phyloP scores from a whole-genome alignment of 129 eudicot species.

The Deinandra increscens region DNA sequence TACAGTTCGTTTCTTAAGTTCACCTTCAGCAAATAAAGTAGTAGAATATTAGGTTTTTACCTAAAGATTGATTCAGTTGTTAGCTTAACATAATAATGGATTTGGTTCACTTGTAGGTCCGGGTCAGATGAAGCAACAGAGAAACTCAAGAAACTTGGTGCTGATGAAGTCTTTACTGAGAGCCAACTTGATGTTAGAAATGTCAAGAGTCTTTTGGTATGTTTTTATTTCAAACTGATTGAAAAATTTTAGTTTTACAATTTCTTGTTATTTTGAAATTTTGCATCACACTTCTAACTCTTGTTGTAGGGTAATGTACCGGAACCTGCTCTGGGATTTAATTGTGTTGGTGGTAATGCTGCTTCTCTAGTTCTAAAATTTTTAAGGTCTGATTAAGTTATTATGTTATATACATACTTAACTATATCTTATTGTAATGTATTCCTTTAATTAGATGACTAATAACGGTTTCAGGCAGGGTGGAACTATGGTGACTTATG shows the following conservation, averaged over 20 bases:
- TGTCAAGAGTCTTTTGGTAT: constrained; percentile 75
- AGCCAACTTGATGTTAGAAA: constrained; percentile 74
- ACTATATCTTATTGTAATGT: neutral
- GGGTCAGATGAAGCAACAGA: constrained; percentile 85
- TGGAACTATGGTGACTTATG: constrained; percentile 98
- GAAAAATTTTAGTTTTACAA: neutral
- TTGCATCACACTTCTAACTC: neutral
- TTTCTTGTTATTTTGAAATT: neutral
- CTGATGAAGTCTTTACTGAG: constrained; percentile 82
- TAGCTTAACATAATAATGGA: constrained; percentile 8
- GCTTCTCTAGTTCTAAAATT: constrained; percentile 85
- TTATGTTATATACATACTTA: neutral
- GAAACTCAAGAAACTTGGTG: constrained; percentile 80
- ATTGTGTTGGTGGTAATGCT: constrained; percentile 99
- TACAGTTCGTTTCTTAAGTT: too few relatives aligned
- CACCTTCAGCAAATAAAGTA: neutral
- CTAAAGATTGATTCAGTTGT: neutral
- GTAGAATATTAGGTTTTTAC: neutral
- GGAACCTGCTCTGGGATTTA: constrained; percentile 83
- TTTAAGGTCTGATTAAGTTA: constrained; percentile 53
- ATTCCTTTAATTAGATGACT: neutral
- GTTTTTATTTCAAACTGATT: neutral
- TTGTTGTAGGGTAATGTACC: constrained; percentile 57
- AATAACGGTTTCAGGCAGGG: constrained; percentile 57
- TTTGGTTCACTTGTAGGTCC: constrained; percentile 43